phyloP scores from a whole-genome alignment of 805 yeast genomes.

The Teunomyces gatunensis region DNA sequence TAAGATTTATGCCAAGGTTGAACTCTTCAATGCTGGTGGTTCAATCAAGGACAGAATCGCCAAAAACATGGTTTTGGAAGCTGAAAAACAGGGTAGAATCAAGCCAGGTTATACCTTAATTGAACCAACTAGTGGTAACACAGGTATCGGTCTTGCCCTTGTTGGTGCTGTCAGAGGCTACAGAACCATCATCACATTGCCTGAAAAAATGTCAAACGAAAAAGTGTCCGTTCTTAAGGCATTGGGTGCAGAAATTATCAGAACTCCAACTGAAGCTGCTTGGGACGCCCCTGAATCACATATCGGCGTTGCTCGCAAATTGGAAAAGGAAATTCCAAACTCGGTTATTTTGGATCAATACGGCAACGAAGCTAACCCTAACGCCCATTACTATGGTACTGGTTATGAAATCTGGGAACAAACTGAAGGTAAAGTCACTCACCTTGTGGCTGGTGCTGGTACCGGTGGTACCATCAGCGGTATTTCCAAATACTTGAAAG shows the following conservation, averaged over 20 bases:
- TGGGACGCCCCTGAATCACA: conserved; percentile 92
- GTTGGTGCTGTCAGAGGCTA: conserved; percentile 87
- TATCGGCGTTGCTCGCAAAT: conserved; percentile 79
- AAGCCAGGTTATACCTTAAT: conserved; percentile 84
- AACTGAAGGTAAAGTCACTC: conserved; percentile 66
- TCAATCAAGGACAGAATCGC: conserved; percentile 89
- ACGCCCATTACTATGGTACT: conserved; percentile 81
- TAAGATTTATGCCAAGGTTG: conserved; percentile 68
- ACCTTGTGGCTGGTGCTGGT: conserved; percentile 88
- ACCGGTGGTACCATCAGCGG: conserved; percentile 98
- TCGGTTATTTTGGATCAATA: conserved; percentile 84
- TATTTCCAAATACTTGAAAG: conserved; percentile 74
- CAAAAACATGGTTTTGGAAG: conserved; percentile 80
- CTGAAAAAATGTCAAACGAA: conserved; percentile 91
- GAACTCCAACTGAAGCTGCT: conserved; percentile 91
- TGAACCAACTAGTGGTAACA: conserved; percentile 89
- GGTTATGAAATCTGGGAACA: conserved; percentile 86
- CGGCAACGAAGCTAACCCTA: conserved; percentile 73
- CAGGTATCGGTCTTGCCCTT: conserved; percentile 86
- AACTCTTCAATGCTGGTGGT: conserved; percentile 85
- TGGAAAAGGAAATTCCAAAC: conserved; percentile 81
- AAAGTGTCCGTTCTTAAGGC: conserved; percentile 86
- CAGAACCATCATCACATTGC: conserved; percentile 81
- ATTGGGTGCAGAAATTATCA: conserved; percentile 83
- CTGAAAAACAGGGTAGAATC: conserved; percentile 72